Evolutionary conservation across 2,329 filamentous ascomycete genomes (phyloP), one percentile per base, ranked within the genome.

Genomic region (Stagonosporopsis chrysanthemi): DNA sequence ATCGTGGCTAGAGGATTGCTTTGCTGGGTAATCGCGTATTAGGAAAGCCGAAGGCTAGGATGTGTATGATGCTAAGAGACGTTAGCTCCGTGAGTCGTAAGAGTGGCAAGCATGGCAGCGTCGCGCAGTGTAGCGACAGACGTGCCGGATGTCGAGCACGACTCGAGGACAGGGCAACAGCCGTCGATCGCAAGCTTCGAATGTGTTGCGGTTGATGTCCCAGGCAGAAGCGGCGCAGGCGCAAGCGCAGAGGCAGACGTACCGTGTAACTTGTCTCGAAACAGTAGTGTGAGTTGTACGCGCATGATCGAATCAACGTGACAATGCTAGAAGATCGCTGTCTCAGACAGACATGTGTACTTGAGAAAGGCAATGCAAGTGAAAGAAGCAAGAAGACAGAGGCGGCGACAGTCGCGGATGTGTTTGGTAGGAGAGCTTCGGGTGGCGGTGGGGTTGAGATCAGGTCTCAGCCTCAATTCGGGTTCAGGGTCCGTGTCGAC

Each of bases 241-340:
- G 33, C 29, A 54, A 43, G 56, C 15, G 48, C 38, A 47, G 38
- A 24, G 17, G 36, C 33, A 56, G 45, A 65, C 68, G 49, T 70
- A 72, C 70, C 61, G 59, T 66, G 60, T 63, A 61, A 61, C 62
- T 66, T 61, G 60, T 67, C 59, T 65, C 61, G 63, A 64, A 67
- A 64, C 61, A 70, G 62, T 69, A 56, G 62, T 67, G 69, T 68
- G 49, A 65, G 39, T 68, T 61, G 66, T 65, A 63, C 56, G 62
- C 66, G 63, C 72, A 75, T 75, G 63, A 54, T 75, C 66, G 46
- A 68, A 64, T 43, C 60, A 33, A 53, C 50, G 54, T 51, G 44
- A 38, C 53, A 50, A 54, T 51, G 40, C 56, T 57, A 40, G 41
- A 33, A 33, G 28, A 43, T 38, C 41, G 39, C 23, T 33, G 57